These are phyloP conservation scores for Chlorella variabilis DNA, from an alignment of 163 green algal species.

Conservation along the genomic window DNA sequence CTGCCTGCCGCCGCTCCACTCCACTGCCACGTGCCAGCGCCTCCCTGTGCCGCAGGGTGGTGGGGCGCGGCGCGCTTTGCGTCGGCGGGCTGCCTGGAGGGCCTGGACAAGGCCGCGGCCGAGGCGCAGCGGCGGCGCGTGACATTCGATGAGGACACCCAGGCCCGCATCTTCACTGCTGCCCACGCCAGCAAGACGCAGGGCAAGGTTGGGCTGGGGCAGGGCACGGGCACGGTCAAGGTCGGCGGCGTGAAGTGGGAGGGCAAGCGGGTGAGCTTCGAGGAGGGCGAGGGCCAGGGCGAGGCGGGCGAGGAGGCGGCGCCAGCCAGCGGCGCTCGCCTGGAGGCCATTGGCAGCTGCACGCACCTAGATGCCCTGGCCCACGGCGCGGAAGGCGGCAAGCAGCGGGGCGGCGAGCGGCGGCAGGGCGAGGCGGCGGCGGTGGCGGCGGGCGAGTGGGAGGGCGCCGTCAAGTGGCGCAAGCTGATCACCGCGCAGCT, in stretches of 20 bases:
- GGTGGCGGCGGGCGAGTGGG: neutral
- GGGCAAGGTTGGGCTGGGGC: slow-evolving; percentile 74
- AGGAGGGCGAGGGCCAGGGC: slow-evolving; percentile 23
- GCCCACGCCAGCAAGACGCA: slow-evolving; percentile 73
- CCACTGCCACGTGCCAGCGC: too few species aligned
- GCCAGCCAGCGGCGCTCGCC: neutral
- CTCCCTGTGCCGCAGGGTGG: slow-evolving; percentile 58
- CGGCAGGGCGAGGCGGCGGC: neutral
- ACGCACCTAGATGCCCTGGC: slow-evolving; percentile 16
- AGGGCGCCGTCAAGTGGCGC: slow-evolving; percentile 57
- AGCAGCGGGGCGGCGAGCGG: neutral
- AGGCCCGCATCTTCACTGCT: slow-evolving; percentile 52
- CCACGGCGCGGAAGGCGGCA: neutral
- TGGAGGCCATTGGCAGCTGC: slow-evolving; percentile 26
- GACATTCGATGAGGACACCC: slow-evolving; percentile 74
- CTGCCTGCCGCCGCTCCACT: neutral
- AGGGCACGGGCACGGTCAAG: slow-evolving; percentile 62
- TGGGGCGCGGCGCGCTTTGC: slow-evolving; percentile 79
- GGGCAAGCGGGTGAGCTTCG: slow-evolving; percentile 77
- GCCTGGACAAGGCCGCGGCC: slow-evolving; percentile 59
- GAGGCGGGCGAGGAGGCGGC: slow-evolving; percentile 26
- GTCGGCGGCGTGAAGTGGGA: slow-evolving; percentile 74
- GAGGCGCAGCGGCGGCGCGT: slow-evolving; percentile 45
- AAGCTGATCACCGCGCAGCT: slow-evolving; percentile 49
- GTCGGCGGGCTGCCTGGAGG: slow-evolving; percentile 65